Evolutionary conservation across 805 yeast genomes (phyloP).

Genomic region (Priceomyces castillae): DNA sequence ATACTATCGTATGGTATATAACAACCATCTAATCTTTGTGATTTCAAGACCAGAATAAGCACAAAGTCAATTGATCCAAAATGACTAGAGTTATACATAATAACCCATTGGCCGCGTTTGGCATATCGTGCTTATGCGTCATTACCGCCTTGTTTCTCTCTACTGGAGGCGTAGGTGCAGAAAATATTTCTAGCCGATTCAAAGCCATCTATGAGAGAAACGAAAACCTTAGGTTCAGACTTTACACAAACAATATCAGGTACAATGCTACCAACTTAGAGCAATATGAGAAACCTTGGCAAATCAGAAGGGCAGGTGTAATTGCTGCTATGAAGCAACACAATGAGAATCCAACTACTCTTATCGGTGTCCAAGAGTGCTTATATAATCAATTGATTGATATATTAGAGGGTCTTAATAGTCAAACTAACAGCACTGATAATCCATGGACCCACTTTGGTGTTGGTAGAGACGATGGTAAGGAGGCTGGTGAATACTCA

Average conservation of each 20-base stretch:
- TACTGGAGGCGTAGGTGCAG: background rate
- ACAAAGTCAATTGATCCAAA: too few species aligned
- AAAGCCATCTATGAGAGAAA: background rate
- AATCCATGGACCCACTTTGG: constrained; percentile 42
- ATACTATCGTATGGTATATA: too few species aligned
- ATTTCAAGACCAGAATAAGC: too few species aligned
- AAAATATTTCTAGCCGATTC: background rate
- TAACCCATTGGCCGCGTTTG: background rate
- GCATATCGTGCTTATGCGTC: background rate
- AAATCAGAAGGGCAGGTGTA: constrained; percentile 12
- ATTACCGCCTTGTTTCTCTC: background rate
- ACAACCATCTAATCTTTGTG: too few species aligned
- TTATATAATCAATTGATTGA: constrained; percentile 41
- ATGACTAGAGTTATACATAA: background rate
- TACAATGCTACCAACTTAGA: constrained; percentile 23
- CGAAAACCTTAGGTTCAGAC: constrained; percentile 20
- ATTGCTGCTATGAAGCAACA: constrained; percentile 11
- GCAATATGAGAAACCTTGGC: constrained; percentile 14
- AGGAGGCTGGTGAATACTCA: constrained; percentile 47
- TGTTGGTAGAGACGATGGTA: constrained; percentile 55
- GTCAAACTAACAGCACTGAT: constrained; percentile 18
- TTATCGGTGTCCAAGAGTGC: constrained; percentile 44
- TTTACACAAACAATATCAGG: constrained; percentile 37
- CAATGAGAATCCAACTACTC: constrained; percentile 8
- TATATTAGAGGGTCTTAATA: constrained; percentile 34